Base-by-base conservation (phyloP, 2,329 filamentous ascomycete genomes). In the Colletotrichum tropicicola region DNA sequence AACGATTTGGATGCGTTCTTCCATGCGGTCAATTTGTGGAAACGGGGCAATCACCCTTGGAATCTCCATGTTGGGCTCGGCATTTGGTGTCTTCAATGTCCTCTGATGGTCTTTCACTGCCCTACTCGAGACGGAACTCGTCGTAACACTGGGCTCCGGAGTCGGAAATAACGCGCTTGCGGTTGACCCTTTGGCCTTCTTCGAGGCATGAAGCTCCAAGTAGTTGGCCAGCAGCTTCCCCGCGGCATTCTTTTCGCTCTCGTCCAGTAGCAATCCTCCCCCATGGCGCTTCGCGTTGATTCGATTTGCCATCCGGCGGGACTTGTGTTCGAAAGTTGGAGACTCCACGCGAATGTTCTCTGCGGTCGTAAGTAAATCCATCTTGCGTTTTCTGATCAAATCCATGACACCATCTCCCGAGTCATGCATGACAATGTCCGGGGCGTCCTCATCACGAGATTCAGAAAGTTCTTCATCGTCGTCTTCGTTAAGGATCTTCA, bases 1-100 rank as follows among this genome's bases (percentile, higher is more conserved):
- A 7, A 92, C 81, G 68, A 89, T 74, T 3, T 69, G 66, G 9
- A 69, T 72, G 4, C 55, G 67, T 12, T 68, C 49, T 3, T 35
- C 21, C 1, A 73, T 70, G 1, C 69, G 10, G 1, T 53, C 13
- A 5, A 72, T 15, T 0, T 67, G 17, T 1, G 75, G 76, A 9
- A 7, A 39, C 23, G 62, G 60, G 2, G 39, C 19, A 19, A 45
- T 13, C 10, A n/a, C 9, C 4, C 23, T 15, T 17, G n/a, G 6
- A 6, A 13, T 6, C 3, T 23, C 27, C 23, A 3, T n/a, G 17
- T 19, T 5, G 4, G 15, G 7, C 12, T 47, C 54, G 8, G 55
- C 25, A 9, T 6, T 17, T 4, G 6, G 41, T 4, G 21, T 9
- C 8, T 64, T 59, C 4, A 8, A 12, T 27, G 41, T 7, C 1